Base-by-base conservation (phyloP, 345 rosid species). In the Bretschneidera sinensis region DNA sequence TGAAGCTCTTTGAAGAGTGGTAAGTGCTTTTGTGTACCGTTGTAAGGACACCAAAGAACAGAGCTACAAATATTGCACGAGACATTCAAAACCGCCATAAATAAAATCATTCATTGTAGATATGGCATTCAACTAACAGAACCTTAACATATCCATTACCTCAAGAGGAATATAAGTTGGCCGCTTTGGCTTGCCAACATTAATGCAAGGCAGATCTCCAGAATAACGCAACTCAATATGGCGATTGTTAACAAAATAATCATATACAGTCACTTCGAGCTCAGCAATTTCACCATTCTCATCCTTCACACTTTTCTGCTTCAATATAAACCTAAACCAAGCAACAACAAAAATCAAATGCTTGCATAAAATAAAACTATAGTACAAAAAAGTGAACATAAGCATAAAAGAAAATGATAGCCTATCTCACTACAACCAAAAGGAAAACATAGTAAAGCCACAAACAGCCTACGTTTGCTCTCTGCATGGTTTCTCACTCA, bases 161-260 rank as follows among this genome's bases (percentile, higher is more conserved):
- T 92, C 97, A 21, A 89, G 21, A 19, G 98, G 97, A 69, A 87
- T 65, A 70, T 75, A 89, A 28, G 85, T 83, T 0, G 98, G 98
- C 21, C 90, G 81, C 69, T 89, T 87, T 22, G 97, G 88, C 73
- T 85, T 92, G 22, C 98, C 98, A 56, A 92, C 98, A 71, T 89
- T 87, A 21, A 92, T 81, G 73, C 98, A 92, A 8, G 96, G 98
- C 2, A 87, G 65, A 61, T 77, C 85, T 17, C 66, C 89, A 48
- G 98, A 89, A 66, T 87, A 87, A 0, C 61, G 66, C 79, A 92
- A 61, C 8, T 66, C 71, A 11, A 92, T 81, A 0, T 77, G 63
- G 43, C 88, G 86, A 57, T 81, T 64, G 62, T 78, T 83, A 2
- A 64, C 79, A 83, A 87, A 92, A 48, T 92, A 87, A 14, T 83